phyloP scores from a whole-genome alignment of 2,329 filamentous ascomycete genomes.

The Botrytis hyacinthi region DNA sequence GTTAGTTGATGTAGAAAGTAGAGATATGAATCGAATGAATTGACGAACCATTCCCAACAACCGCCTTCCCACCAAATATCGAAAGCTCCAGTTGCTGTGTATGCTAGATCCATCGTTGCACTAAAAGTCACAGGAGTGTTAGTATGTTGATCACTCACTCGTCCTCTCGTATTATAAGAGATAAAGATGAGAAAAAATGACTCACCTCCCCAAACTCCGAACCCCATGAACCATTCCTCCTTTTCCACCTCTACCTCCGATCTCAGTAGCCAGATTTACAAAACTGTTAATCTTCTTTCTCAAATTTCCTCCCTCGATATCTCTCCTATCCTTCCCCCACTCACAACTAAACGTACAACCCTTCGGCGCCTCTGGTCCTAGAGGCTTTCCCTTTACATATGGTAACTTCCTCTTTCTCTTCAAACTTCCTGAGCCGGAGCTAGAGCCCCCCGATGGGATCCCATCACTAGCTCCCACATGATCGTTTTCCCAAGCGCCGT shows the following conservation, averaged over 20 bases:
- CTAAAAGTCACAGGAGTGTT: constrained; percentile 41
- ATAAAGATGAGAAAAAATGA: background rate
- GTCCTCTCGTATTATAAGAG: no score
- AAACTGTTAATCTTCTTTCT: constrained; percentile 72
- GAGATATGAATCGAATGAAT: no score
- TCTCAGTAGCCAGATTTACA: constrained; percentile 69
- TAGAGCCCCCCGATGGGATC: background rate
- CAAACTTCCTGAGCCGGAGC: background rate
- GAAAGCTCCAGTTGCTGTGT: constrained; percentile 70
- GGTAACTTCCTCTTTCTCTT: constrained; percentile 61
- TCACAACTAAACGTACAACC: constrained; percentile 73
- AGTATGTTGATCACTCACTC: no score
- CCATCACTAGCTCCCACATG: constrained; percentile 4
- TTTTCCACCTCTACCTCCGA: constrained; percentile 59
- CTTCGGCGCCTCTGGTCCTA: constrained; percentile 62
- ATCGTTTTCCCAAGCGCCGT: constrained; percentile 56
- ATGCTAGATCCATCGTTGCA: constrained; percentile 71
- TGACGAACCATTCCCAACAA: constrained; percentile 70
- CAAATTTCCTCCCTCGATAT: constrained; percentile 65
- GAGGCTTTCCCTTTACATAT: constrained; percentile 58
- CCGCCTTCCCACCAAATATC: constrained; percentile 84
- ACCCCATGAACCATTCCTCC: constrained; percentile 80
- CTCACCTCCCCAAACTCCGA: constrained; percentile 61
- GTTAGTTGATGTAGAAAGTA: background rate
- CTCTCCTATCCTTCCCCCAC: constrained; percentile 75